A percentile compares a stretch with the other conserved stretches of the same genome.
Conservation (phyloP, 805 yeast species). For the Priceomyces fermenticarens region DNA sequence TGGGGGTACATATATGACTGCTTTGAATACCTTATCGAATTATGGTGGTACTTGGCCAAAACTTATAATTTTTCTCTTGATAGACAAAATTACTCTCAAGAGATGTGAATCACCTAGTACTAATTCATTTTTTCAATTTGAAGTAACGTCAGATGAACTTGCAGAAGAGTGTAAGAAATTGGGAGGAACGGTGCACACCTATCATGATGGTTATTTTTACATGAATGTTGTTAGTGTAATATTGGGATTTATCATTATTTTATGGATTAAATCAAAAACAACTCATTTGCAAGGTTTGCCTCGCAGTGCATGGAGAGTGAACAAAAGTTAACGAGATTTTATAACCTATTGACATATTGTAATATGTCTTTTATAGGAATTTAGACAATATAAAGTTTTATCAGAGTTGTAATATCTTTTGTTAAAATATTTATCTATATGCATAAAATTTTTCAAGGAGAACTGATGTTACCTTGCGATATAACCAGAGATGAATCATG, state of each 20-base stretch:
- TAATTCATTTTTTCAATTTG: constrained; percentile 6
- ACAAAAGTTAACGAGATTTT: constrained; percentile 8
- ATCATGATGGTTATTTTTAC: constrained; percentile 80
- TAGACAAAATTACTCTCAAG: constrained; percentile 73
- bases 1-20: constrained; percentile 98
- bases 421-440: neutral
- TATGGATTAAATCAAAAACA: constrained; percentile 66
- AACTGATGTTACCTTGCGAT: neutral
- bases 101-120: constrained; percentile 43
- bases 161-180: constrained; percentile 49
- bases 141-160: constrained; percentile 26
- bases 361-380: neutral
- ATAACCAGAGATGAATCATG: constrained; percentile 7
- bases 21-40: constrained; percentile 86
- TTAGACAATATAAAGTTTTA: neutral
- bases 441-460: neutral
- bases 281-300: constrained; percentile 69
- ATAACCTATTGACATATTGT: neutral
- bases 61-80: constrained; percentile 70
- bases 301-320: constrained; percentile 71
- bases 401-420: neutral
- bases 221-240: constrained; percentile 71
- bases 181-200: constrained; percentile 54
- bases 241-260: constrained; percentile 63
- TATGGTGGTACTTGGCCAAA: constrained; percentile 98